Evolutionary conservation across 148 eudicot genomes (phyloP).

Genomic region (Rhododendron griersonianum): DNA sequence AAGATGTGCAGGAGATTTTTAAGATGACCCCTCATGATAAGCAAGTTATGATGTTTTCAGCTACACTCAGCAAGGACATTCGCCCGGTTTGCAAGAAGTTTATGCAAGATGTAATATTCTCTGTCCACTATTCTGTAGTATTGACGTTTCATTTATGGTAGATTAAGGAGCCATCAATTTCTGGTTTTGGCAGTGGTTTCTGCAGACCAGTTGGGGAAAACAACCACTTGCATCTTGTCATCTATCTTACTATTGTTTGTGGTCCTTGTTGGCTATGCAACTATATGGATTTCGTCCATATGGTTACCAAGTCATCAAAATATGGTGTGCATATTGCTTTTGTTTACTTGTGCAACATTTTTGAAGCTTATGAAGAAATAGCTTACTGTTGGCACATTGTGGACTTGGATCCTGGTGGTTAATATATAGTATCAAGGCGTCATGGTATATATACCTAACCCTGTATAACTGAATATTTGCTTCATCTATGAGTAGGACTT

Average conservation of each 20-base stretch:
- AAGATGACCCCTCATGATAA: slow-evolving; percentile 48
- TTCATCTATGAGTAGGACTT: neutral
- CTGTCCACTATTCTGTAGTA: neutral
- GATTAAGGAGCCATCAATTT: neutral
- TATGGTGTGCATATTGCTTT: neutral
- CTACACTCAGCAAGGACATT: slow-evolving; percentile 46
- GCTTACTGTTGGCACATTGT: neutral
- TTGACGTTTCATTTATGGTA: neutral
- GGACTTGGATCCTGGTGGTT: neutral
- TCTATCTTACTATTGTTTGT: neutral
- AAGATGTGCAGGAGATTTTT: slow-evolving; percentile 38
- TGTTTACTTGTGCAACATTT: neutral
- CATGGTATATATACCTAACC: neutral
- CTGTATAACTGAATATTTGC: neutral
- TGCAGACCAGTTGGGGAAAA: neutral
- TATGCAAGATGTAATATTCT: slow-evolving; percentile 40
- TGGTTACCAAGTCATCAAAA: neutral
- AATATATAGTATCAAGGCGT: neutral
- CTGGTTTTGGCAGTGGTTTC: neutral
- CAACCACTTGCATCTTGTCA: neutral
- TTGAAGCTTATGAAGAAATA: neutral
- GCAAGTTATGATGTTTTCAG: slow-evolving; percentile 51
- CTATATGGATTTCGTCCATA: neutral
- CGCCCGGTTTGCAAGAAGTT: slow-evolving; percentile 48
- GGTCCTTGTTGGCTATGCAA: neutral